Percentiles rank a stretch among this genome's conserved stretches.
Evolutionary conservation across 1,284 basidiomycete species (phyloP).

Genomic region (Termitomyces sp.): DNA sequence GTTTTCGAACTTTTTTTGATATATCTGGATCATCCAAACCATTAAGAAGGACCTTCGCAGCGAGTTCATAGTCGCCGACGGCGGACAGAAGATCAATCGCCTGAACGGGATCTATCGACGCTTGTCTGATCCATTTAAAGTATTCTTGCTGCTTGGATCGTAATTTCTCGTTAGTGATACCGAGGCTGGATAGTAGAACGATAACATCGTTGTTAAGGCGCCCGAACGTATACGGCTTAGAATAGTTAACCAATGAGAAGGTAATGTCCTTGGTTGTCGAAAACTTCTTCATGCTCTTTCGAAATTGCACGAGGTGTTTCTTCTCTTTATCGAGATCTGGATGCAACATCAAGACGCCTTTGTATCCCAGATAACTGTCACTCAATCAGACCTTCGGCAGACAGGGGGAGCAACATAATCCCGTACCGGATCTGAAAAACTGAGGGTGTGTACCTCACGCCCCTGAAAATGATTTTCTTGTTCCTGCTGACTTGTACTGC

Average conservation of each 20-base stretch:
- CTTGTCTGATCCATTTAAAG: conserved; percentile 49
- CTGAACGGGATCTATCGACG: conserved; percentile 37
- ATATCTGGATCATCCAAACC: conserved; percentile 45
- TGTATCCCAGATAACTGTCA: conserved; percentile 50
- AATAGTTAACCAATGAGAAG: conserved; percentile 61
- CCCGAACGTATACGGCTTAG: conserved; percentile 56
- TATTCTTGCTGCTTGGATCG: conserved; percentile 52
- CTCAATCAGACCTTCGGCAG: conserved; percentile 15
- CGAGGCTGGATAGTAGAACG: conserved; percentile 57
- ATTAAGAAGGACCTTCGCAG: conserved; percentile 48
- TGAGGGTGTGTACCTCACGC: conserved; percentile 49
- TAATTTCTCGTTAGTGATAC: conserved; percentile 48
- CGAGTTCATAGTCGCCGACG: conserved; percentile 40
- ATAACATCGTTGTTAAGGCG: conserved; percentile 66
- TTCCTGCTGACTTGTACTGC: conserved; percentile 45
- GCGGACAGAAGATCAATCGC: conserved; percentile 54
- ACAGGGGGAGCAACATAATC: neutral
- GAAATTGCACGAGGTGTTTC: conserved; percentile 46
- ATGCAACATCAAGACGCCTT: conserved; percentile 63
- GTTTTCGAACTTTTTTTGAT: conserved; percentile 31
- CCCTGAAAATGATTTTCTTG: conserved; percentile 51
- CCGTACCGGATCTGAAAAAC: conserved; percentile 58
- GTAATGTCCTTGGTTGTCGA: conserved; percentile 46
- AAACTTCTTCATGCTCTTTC: conserved; percentile 67
- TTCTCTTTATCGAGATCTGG: conserved; percentile 44